Evolutionary conservation across 139 green algal genomes (phyloP).

Genomic region (Chlamydomonas urium): DNA sequence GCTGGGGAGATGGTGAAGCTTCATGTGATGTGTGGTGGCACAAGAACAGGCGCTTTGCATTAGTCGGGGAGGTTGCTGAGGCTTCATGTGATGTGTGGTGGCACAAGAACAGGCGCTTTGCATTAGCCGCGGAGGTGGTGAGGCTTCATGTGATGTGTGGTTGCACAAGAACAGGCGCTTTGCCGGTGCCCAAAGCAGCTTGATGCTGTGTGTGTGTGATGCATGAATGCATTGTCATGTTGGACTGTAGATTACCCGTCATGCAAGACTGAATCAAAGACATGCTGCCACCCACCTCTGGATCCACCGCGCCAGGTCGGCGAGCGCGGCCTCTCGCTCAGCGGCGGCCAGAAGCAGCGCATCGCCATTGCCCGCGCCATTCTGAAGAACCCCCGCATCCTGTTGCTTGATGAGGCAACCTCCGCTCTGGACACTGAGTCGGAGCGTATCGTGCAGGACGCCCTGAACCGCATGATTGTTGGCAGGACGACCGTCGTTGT

Average conservation of each 20-base stretch:
- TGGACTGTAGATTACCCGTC: neutral
- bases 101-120: no score
- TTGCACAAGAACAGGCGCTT: no score
- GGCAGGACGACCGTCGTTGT: conserved; percentile 83
- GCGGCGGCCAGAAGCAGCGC: conserved; percentile 84
- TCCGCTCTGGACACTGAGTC: conserved; percentile 62
- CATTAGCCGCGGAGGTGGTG: no score
- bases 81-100: no score
- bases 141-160: no score
- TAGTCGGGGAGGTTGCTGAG: no score
- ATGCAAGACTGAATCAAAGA: neutral
- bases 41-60: no score
- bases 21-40: no score
- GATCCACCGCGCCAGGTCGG: no score
- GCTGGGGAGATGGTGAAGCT: no score
- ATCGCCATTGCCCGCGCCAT: conserved; percentile 92
- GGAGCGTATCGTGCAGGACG: conserved; percentile 57
- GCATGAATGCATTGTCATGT: conserved; percentile 2
- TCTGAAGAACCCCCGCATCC: conserved; percentile 70
- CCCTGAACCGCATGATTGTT: conserved; percentile 42
- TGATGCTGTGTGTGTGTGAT: neutral
- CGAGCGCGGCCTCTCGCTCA: conserved; percentile 52
- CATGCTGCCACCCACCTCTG: no score
- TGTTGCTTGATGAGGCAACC: conserved; percentile 65
- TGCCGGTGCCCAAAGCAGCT: no score